phyloP scores from a whole-genome alignment of 2,329 filamentous ascomycete genomes.

The Nannizziopsis barbatae region DNA sequence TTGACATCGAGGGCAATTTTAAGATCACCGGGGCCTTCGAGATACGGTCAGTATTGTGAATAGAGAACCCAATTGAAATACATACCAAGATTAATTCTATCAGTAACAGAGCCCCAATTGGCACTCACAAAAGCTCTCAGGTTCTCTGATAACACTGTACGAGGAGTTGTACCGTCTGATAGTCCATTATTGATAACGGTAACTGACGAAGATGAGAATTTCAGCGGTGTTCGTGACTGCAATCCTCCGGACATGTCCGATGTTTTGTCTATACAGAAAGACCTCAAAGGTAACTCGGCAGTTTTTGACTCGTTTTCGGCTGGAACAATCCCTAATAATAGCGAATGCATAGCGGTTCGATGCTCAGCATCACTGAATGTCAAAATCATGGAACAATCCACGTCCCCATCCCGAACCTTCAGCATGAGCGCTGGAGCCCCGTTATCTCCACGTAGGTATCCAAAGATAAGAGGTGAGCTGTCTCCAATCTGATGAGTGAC shows the following conservation, averaged over 20 bases:
- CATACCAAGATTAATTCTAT: constrained; percentile 64
- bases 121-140: constrained; percentile 66
- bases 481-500: constrained; percentile 59
- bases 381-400: constrained; percentile 61
- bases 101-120: constrained; percentile 65
- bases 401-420: constrained; percentile 54
- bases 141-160: constrained; percentile 64
- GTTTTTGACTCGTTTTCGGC: constrained; percentile 58
- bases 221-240: constrained; percentile 24
- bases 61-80: background rate
- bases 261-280: constrained; percentile 48
- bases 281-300: constrained; percentile 55
- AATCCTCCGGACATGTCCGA: constrained; percentile 26
- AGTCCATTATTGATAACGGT: constrained; percentile 56
- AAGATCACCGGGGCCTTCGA: constrained; percentile 55
- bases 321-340: constrained; percentile 62
- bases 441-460: constrained; percentile 61
- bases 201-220: constrained; percentile 29
- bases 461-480: constrained; percentile 61
- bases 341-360: constrained; percentile 57
- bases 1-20: constrained; percentile 54
- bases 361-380: constrained; percentile 66
- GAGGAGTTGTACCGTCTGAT: constrained; percentile 46
- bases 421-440: constrained; percentile 59
- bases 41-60: background rate